Evolutionary conservation across 148 eudicot species (phyloP), one percentile per base, ranked within the genome.

Genomic region (Pharnaceum exiguum): DNA sequence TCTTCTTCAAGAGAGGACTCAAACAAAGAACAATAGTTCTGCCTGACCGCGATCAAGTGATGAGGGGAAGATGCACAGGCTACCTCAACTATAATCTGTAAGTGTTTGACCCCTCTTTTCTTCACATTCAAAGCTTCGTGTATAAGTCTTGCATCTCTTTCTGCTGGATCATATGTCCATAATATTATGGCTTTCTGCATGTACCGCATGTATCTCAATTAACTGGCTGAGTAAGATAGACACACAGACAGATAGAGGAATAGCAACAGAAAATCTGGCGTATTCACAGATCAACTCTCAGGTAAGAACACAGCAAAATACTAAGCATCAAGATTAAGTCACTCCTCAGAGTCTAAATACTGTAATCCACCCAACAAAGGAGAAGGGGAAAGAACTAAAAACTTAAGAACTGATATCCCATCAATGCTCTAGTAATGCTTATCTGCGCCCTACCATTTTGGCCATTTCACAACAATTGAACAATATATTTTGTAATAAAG

Each of bases 81-180:
- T 63, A 86, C 71, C 72, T 89, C 97, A 19, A 79, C 76, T 33
- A 83, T 75, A 11, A 86, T 79, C 70, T 86, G 97, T 54, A 79
- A 68, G 18, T 85, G 55, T 31, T 63, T 74, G 23, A 86, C 57
- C 48, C 67, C 72, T 63, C 77, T 79, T 27, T 62, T 62, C 68
- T 55, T 62, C 10, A 74, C 55, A 28, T 71, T 80, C 60, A 89
- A 61, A 62, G 90, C 87, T 30, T 81, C 62, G 29, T 86, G 77
- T 11, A 70, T 82, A 17, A 89, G 60, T 71, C 77, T 71, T 17
- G 97, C 97, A 51, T 86, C 97, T 61, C 97, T 77, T 49, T 86
- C 97, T n/a, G 79, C 19, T n/a, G 97, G 95, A 72, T 86, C 95
- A 37, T 79, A 75, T 56, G 79, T 70, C 96, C 97, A 89, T 60